Percentiles rank a stretch among this genome's conserved stretches.
Conservation (phyloP, 768 basidiomycete species). For the Boletellus sp. region DNA sequence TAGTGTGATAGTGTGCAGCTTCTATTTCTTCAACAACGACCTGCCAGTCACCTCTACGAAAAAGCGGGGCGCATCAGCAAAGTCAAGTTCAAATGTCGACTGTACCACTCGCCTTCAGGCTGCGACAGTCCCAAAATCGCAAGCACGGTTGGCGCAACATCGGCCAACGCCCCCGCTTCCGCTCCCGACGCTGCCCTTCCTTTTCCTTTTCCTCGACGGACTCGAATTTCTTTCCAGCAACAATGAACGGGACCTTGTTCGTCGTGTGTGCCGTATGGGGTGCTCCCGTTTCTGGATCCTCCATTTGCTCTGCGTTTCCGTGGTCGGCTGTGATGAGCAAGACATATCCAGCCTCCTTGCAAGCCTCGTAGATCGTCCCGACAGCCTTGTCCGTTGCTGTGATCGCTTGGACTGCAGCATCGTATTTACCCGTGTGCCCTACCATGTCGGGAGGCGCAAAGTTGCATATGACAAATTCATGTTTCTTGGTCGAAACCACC, state of each 20-base stretch:
- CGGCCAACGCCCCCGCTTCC: constrained; percentile 76
- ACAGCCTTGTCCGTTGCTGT: constrained; percentile 87
- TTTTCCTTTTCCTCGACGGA: constrained; percentile 51
- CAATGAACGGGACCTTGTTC: constrained; percentile 86
- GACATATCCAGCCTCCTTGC: constrained; percentile 80
- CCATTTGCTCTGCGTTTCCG: constrained; percentile 95
- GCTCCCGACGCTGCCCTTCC: constrained; percentile 43
- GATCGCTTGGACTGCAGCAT: constrained; percentile 88
- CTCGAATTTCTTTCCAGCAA: constrained; percentile 60
- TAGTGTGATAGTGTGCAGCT: constrained; percentile 6
- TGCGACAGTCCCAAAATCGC: constrained; percentile 70
- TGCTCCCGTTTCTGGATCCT: constrained; percentile 73
- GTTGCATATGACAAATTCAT: constrained; percentile 97
- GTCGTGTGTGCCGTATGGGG: constrained; percentile 93
- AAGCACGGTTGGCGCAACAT: constrained; percentile 88
- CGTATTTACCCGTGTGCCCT: constrained; percentile 89
- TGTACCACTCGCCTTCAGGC: constrained; percentile 53
- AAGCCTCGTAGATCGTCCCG: constrained; percentile 81
- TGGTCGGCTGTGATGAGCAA: constrained; percentile 90
- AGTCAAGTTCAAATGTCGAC: not conserved
- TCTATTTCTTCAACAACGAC: constrained; percentile 28
- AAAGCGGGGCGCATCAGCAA: not conserved
- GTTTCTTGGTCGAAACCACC: constrained; percentile 60
- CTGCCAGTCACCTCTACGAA: constrained; percentile 28
- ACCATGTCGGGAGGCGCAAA: constrained; percentile 99